Conservation (phyloP, 2,329 filamentous ascomycete genomes). For the Fusarium napiforme region DNA sequence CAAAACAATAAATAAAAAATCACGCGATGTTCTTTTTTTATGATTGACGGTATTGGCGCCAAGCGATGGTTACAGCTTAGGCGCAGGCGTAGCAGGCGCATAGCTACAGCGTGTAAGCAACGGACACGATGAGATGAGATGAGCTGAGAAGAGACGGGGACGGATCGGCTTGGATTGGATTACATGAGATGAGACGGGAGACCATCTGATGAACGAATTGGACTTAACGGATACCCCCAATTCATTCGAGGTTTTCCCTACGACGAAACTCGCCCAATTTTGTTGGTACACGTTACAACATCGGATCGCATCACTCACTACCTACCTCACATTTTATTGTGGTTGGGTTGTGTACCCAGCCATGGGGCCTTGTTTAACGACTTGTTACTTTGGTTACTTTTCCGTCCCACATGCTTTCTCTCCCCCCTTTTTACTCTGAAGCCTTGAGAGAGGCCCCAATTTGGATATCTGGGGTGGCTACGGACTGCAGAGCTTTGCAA, state of each 20-base stretch:
- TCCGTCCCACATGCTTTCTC: slow-evolving; percentile 22
- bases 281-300: slow-evolving; percentile 22
- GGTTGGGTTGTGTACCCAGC: slow-evolving; percentile 9
- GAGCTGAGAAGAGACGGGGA: slow-evolving; percentile 37
- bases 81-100: slow-evolving; percentile 37
- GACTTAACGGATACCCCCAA: slow-evolving; percentile 39
- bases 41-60: slow-evolving; percentile 42
- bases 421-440: background rate
- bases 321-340: slow-evolving; percentile 14
- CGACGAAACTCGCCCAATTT: slow-evolving; percentile 25
- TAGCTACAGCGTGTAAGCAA: slow-evolving; percentile 31
- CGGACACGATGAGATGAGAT: slow-evolving; percentile 28
- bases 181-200: slow-evolving; percentile 35
- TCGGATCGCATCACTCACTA: slow-evolving; percentile 12
- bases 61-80: slow-evolving; percentile 21
- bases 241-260: slow-evolving; percentile 28
- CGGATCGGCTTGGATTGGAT: slow-evolving; percentile 33
- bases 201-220: slow-evolving; percentile 29
- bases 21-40: slow-evolving; percentile 34
- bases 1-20: slow-evolving; percentile 26
- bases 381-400: slow-evolving; percentile 30
- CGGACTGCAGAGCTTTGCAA: slow-evolving; percentile 25
- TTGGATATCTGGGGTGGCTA: slow-evolving; percentile 1
- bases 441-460: background rate
- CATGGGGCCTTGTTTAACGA: slow-evolving; percentile 31